Evolutionary conservation across 2,329 filamentous ascomycete species (phyloP).

Genomic region (Sphaerulina vaccinii): DNA sequence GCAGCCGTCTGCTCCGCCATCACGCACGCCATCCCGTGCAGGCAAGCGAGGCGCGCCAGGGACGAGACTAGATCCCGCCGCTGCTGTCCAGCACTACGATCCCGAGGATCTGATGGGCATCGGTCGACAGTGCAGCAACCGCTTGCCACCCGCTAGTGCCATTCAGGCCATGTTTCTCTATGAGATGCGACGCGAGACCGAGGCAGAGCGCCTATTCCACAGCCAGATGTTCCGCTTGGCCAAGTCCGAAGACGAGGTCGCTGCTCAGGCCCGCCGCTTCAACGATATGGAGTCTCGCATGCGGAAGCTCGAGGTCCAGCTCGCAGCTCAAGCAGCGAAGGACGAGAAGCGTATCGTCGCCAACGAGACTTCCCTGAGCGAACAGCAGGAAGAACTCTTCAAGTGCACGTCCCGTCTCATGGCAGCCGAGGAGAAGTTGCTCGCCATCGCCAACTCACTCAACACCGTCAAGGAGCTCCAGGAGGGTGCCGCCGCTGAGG

Average conservation of each 20-base stretch:
- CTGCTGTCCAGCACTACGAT: conserved; percentile 1
- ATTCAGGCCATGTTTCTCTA: conserved; percentile 33
- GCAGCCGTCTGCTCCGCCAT: too few species aligned
- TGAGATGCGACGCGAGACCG: conserved; percentile 31
- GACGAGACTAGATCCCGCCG: neutral
- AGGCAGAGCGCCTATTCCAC: conserved; percentile 31
- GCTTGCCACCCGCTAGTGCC: conserved; percentile 29
- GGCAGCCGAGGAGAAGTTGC: neutral
- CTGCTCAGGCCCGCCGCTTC: conserved; percentile 14
- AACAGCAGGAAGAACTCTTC: conserved; percentile 15
- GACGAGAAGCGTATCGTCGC: conserved; percentile 23
- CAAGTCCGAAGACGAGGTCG: conserved; percentile 10
- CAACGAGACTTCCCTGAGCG: conserved; percentile 13
- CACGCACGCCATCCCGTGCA: neutral
- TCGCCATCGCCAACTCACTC: neutral
- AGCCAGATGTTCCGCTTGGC: conserved; percentile 28
- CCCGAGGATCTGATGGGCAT: conserved; percentile 16
- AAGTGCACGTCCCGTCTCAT: too few species aligned
- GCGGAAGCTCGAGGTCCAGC: conserved; percentile 22
- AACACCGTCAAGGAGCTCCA: neutral
- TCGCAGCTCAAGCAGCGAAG: conserved; percentile 14
- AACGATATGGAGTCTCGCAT: conserved; percentile 19
- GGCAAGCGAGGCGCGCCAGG: neutral
- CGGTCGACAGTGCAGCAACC: conserved; percentile 21
- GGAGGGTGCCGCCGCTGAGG: neutral